A percentile compares a stretch with the other conserved stretches of the same genome.
Evolutionary conservation across 2,329 filamentous ascomycete species (phyloP).

Genomic region (Orbilia brochopaga): DNA sequence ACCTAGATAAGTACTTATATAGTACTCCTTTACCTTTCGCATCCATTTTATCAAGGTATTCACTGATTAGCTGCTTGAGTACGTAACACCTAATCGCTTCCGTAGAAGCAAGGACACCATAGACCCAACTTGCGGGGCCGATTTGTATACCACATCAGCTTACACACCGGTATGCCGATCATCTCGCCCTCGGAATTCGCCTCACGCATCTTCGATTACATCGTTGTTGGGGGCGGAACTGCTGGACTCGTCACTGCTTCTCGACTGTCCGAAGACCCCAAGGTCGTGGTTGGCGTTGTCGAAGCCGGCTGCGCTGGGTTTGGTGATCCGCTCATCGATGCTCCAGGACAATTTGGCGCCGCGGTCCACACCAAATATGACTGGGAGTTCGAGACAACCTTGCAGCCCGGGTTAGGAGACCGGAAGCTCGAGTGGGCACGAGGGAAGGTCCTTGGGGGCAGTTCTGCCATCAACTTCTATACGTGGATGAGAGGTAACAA

Average conservation of each 20-base stretch:
- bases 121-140: neutral
- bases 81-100: no score
- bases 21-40: no score
- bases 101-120: no score
- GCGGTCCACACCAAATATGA: conserved; percentile 41
- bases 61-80: no score
- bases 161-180: conserved; percentile 9
- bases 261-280: conserved; percentile 56
- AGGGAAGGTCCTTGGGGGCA: conserved; percentile 56
- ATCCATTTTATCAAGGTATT: no score
- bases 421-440: conserved; percentile 42
- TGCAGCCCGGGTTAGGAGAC: conserved; percentile 23
- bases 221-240: conserved; percentile 63
- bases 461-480: conserved; percentile 57
- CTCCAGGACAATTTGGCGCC: conserved; percentile 39
- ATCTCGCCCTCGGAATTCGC: conserved; percentile 26
- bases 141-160: no score
- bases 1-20: neutral
- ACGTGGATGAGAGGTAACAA: conserved; percentile 59
- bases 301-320: conserved; percentile 38
- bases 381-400: conserved; percentile 43
- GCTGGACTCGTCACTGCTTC: conserved; percentile 62
- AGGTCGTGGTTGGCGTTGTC: conserved; percentile 34
- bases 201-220: conserved; percentile 59
- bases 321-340: conserved; percentile 28